These are phyloP conservation scores for Xenosphaeropsis pyriputrescens DNA, from an alignment of 2,329 filamentous ascomycete species.

Conservation along the genomic window DNA sequence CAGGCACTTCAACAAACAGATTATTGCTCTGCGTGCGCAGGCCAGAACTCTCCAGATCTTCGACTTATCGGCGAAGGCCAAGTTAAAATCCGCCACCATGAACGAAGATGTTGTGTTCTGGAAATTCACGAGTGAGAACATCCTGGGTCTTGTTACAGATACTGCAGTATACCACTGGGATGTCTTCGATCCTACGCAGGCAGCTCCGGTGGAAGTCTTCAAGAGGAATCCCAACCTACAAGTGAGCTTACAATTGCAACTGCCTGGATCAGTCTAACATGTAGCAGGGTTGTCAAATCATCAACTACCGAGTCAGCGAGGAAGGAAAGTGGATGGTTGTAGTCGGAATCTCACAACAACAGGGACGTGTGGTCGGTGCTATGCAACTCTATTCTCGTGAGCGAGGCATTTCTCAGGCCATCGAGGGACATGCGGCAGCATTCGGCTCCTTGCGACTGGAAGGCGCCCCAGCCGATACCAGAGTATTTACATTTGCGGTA, in stretches of 20 bases:
- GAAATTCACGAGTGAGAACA: slow-evolving; percentile 94
- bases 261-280: slow-evolving; percentile 9
- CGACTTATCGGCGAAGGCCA: slow-evolving; percentile 81
- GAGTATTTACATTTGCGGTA: slow-evolving; percentile 93
- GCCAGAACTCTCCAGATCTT: slow-evolving; percentile 94
- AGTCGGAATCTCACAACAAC: slow-evolving; percentile 87
- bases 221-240: slow-evolving; percentile 83
- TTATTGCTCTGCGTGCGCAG: slow-evolving; percentile 94
- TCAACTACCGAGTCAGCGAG: slow-evolving; percentile 94
- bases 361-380: slow-evolving; percentile 83
- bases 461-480: slow-evolving; percentile 78
- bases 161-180: slow-evolving; percentile 95
- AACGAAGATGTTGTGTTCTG: slow-evolving; percentile 96
- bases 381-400: slow-evolving; percentile 98
- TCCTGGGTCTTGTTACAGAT: slow-evolving; percentile 81
- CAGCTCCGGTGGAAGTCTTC: slow-evolving; percentile 77
- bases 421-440: slow-evolving; percentile 91
- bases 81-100: slow-evolving; percentile 94
- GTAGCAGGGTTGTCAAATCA: slow-evolving; percentile 82
- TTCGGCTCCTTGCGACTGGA: slow-evolving; percentile 86
- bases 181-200: slow-evolving; percentile 72
- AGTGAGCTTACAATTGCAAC: slow-evolving; percentile 34
- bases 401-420: slow-evolving; percentile 91
- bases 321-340: slow-evolving; percentile 98
- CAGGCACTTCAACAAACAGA: slow-evolving; percentile 75